Percentiles rank a stretch among this genome's conserved stretches.
These are phyloP conservation scores for Globisporangium sylvaticum DNA, from an alignment of 352 stramenopile genomes.

Conservation along the genomic window DNA sequence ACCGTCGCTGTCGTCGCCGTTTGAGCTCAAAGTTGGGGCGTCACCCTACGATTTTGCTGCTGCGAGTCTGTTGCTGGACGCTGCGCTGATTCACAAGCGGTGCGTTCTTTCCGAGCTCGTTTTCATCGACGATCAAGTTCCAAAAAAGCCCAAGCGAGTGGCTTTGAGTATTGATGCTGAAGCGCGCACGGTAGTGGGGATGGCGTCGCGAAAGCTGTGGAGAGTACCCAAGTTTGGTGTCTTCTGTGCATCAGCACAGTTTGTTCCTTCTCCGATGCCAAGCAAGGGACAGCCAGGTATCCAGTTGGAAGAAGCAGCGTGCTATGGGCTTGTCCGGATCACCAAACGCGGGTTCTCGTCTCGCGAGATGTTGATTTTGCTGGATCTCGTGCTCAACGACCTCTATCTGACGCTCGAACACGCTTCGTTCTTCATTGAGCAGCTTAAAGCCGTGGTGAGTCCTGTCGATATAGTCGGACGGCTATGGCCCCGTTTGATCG, in stretches of 20 bases:
- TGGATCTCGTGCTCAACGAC: constrained; percentile 49
- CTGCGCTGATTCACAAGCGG: constrained; percentile 29
- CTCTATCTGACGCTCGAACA: constrained; percentile 42
- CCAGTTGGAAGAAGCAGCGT: constrained; percentile 28
- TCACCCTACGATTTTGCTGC: constrained; percentile 67
- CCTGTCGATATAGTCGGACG: constrained; percentile 53
- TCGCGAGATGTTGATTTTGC: constrained; percentile 37
- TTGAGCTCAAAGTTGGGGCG: constrained; percentile 40
- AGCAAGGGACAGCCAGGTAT: constrained; percentile 7
- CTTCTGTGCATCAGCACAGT: constrained; percentile 36
- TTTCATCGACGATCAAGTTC: constrained; percentile 32
- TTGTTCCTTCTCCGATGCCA: constrained; percentile 36
- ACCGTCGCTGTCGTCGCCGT: constrained; percentile 54
- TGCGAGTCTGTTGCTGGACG: constrained; percentile 49
- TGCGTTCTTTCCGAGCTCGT: constrained; percentile 45
- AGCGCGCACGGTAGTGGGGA: constrained; percentile 27
- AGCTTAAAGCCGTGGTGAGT: constrained; percentile 33
- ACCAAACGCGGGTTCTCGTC: constrained; percentile 51
- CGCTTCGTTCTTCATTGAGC: constrained; percentile 37
- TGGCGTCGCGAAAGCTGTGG: constrained; percentile 24
- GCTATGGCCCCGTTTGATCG: constrained; percentile 49
- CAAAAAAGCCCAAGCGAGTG: constrained; percentile 23
- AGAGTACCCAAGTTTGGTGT: constrained; percentile 32
- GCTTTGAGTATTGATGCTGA: constrained; percentile 31
- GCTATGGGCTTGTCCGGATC: constrained; percentile 37